phyloP scores from a whole-genome alignment of 345 rosid species.

The Cardiospermum halicacabum region DNA sequence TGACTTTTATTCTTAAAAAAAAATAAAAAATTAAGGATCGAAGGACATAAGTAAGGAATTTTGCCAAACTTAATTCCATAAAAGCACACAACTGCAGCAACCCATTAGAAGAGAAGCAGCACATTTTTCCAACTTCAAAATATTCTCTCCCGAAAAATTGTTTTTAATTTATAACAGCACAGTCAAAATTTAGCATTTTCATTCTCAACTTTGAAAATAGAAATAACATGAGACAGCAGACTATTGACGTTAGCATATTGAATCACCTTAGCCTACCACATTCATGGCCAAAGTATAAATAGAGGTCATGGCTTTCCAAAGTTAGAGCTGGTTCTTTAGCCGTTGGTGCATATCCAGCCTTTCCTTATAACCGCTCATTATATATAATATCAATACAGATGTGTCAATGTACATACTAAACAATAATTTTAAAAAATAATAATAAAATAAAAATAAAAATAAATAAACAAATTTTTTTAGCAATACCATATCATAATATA shows the following conservation, averaged over 20 bases:
- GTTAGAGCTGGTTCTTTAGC: slow-evolving; percentile 64
- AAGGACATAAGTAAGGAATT: no score
- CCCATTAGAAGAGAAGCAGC: slow-evolving; percentile 88
- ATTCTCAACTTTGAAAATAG: background rate
- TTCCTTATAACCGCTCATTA: slow-evolving; percentile 50
- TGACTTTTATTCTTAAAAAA: no score
- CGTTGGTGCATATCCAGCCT: slow-evolving; percentile 72
- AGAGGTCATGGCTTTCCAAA: slow-evolving; percentile 76
- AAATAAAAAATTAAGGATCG: no score
- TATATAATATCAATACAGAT: background rate
- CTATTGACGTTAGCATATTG: background rate
- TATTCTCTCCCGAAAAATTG: slow-evolving; percentile 54
- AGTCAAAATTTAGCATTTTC: slow-evolving; percentile 10
- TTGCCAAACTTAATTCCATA: no score
- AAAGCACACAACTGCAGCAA: slow-evolving; percentile 83
- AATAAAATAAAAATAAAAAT: no score
- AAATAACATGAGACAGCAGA: background rate
- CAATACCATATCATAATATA: background rate
- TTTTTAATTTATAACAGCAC: slow-evolving; percentile 66
- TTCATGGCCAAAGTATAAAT: slow-evolving; percentile 90
- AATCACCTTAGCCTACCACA: slow-evolving; percentile 52
- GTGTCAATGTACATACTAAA: no score
- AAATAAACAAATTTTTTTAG: background rate
- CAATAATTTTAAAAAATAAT: no score
- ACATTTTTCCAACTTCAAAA: slow-evolving; percentile 71